Evolutionary conservation across 1,284 basidiomycete species (phyloP), one percentile per base, ranked within the genome.

Genomic region (Irpex sp.): DNA sequence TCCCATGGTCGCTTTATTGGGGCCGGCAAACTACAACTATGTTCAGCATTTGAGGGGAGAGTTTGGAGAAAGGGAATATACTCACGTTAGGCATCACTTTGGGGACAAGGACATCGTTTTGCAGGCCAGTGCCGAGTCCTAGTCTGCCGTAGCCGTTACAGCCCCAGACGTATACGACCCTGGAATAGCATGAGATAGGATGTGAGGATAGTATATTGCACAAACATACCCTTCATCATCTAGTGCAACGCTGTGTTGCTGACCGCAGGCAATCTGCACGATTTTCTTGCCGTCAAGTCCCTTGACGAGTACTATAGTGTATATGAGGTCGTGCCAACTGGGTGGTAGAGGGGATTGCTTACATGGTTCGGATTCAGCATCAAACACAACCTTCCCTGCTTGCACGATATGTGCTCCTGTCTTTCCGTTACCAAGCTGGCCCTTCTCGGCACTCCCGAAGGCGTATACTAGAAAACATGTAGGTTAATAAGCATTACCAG

Each of bases 381-480:
- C 93, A 68, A 84, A 96, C 9, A 84, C 87, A 0, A 87, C 83
- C 72, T 93, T 93, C 66, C 92, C 92, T 42, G 87, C 91, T 2
- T 89, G 89, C 6, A 88, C 86, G 63, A 96, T 90, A 48, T 93
- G 85, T 74, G 96, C 93, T 18, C 94, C 93, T 0, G 93, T 94
- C 61, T 85, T 84, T 14, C 95, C 95, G 68, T 94, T 96, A 1
- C 94, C 96, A 0, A 98, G 80, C 67, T 97, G 94, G 1, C 96
- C 96, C 66, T 93, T 88, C 74, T 97, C 94, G n/a, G 87, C 91
- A 59, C 91, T 94, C 39, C 96, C 96, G 65, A 93, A 88, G 0
- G 93, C 83, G 70, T 91, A 98, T 2, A 97, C 92, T 87, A 65
- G 35, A 62, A 58, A 42, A 35, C 19, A 54, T 7, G 56, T 23